Base-by-base conservation (phyloP, 1,284 basidiomycete genomes). In the Pulveroboletus sp. region DNA sequence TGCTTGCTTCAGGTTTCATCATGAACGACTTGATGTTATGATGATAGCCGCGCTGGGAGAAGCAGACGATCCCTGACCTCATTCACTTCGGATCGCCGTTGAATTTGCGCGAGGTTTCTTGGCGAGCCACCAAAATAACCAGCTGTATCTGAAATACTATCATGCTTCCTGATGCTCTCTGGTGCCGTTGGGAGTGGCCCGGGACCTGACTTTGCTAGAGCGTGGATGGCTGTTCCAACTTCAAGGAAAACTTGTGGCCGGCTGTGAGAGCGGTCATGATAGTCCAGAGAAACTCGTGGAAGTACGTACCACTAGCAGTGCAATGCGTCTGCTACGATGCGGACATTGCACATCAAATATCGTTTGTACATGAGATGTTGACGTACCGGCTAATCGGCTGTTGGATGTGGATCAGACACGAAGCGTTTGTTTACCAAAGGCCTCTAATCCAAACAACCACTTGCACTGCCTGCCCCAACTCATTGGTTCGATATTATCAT, bases 391-490 rank as follows among this genome's bases (percentile, higher is more conserved):
- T 57, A 49, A 42, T 68, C 62, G 63, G 65, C 2, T 18, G 28
- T 33, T 45, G 24, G 31, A 50, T 43, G 67, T 65, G 64, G 64
- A 63, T 67, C 55, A 39, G n/a, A 58, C 29, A 49, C 46, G 51
- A 33, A 45, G 63, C 29, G 43, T 43, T 66, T 72, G 69, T 72
- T 72, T 69, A 45, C 53, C 59, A 65, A 69, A 57, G 39, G 54
- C 71, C 39, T 69, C 20, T 22, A 58, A 55, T 67, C 68, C 69
- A 72, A 69, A 68, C 70, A 68, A 69, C 47, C 49, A 29, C n/a
- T 25, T 9, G 6, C n/a, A n/a, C n/a, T n/a, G n/a, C n/a, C n/a
- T n/a, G 26, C 25, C 43, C 18, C 43, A 45, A 18, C 40, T 57
- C 33, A 12, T 35, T 50, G 36, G 43, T 40, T 63, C 43, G 46